Evolutionary conservation across 305 asterid genomes (phyloP).

Genomic region (Euphrasia arctica): DNA sequence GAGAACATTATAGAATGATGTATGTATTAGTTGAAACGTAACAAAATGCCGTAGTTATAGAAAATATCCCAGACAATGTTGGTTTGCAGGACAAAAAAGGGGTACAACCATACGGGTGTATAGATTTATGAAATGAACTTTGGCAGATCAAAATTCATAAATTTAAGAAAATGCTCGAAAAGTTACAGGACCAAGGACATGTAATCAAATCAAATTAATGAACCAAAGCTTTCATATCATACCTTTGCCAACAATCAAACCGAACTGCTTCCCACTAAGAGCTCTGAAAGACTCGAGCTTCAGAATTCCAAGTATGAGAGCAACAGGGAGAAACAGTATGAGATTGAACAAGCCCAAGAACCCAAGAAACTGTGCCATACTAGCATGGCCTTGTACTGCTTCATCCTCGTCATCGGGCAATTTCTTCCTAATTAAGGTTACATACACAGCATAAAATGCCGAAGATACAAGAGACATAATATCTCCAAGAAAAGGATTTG

Average conservation of each 20-base stretch:
- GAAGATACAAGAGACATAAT: conserved; percentile 66
- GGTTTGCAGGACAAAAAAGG: background rate
- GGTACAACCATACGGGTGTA: conserved; percentile 3
- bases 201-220: conserved; percentile 6
- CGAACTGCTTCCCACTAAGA: conserved; percentile 65
- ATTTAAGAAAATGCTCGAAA: background rate
- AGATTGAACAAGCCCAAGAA: conserved; percentile 83
- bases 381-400: conserved; percentile 49
- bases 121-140: background rate
- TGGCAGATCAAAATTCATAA: background rate
- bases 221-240: conserved; percentile 26
- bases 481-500: conserved; percentile 78
- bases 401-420: conserved; percentile 81
- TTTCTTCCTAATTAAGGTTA: conserved; percentile 75
- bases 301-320: conserved; percentile 49
- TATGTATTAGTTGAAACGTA: conserved; percentile 14
- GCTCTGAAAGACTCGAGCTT: conserved; percentile 54
- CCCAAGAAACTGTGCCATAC: conserved; percentile 97
- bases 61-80: background rate
- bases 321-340: conserved; percentile 68
- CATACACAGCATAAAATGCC: conserved; percentile 74
- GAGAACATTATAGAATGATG: background rate
- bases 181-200: background rate
- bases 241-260: conserved; percentile 92
- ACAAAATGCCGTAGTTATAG: conserved; percentile 6